Evolutionary conservation across 164 flowering plant genomes (phyloP), one percentile per base, ranked within the genome.

Genomic region (Aristolochia contorta): DNA sequence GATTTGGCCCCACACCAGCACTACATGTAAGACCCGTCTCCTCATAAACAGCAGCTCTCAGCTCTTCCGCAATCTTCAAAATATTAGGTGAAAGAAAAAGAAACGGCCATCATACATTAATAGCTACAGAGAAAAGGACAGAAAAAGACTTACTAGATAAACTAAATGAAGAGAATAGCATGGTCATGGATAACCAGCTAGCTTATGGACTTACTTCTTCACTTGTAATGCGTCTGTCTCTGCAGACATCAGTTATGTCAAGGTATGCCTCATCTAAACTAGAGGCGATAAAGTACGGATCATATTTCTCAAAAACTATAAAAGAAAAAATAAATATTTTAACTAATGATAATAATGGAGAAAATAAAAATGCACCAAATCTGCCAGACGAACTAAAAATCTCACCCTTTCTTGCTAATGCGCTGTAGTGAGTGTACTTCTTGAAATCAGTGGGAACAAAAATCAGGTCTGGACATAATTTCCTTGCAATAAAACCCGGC

Each of bases 241-340:
- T 74, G 80, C 97, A 93, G 56, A 82, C 80, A 57, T 78, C 76
- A 5, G 95, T 90, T 64, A 88, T 84, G 74, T 93, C 94, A 37
- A 93, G 87, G 79, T 93, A 93, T 48, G 99, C 99, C 72, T 93
- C 99, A 80, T 93, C 99, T 79, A 93, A 73, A 73, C 97, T 87
- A 68, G 84, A 75, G 57, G 96, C 92, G 61, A 93, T 62, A 75
- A 87, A 93, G 69, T 82, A 75, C 45, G 86, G 82, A 74, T 93
- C 98, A 68, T 90, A 93, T 64, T 67, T 84, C 78, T 73, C 75
- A 65, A 83, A 87, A 55, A 93, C 98, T 93, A 64, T 41, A 64
- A 23, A 62, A 46, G 55, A 53, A 53, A 53, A 16, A 7, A 20
- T 19, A n/a, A 22, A 22, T 15, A 22, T 1, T 53, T 14, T 53